Base-by-base conservation (phyloP, 768 basidiomycete genomes). In the Gautieria morchelliformis region DNA sequence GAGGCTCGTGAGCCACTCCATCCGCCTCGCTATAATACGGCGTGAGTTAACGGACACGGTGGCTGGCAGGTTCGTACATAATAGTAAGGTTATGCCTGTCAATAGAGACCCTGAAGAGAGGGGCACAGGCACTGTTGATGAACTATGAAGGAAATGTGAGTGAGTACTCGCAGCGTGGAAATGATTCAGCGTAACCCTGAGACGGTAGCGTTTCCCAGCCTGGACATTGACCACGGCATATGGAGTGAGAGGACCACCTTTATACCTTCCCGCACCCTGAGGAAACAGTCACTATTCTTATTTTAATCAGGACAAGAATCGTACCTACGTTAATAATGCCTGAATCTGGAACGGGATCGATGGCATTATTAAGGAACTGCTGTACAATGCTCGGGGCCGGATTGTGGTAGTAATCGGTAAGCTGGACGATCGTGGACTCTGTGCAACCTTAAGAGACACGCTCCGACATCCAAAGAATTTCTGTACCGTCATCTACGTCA, bases 21-120 rank as follows among this genome's bases (percentile, higher is more conserved):
- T 52, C 51, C 12, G 37, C 51, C 24, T 52, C 51, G 17, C 51
- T 52, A 19, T 37, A 30, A 44, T 15, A 30, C 24, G 22, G 42
- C 22, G 20, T 35, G 1, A 30, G 48, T 49, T 10, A 33, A 30
- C 24, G 17, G 22, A 2, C 17, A 19, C 24, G 24, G 5, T 22
- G 8, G 53, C 1, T 17, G 24, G 24, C 11, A 45, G 58, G 60
- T 0, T 69, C 76, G 65, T 80, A 78, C 41, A 78, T 78, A 58
- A 79, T 63, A 0, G 72, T 78, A 54, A 79, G 60, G 6, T 64
- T 65, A 61, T 80, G 79, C 3, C 65, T 64, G 52, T 78, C 76
- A 58, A 79, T 78, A 5, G 71, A 74, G 67, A 80, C 74, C 4
- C 4, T 52, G 24, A 27, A 40, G 33, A 40, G 3, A 8, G 51